Evolutionary conservation across 2,329 filamentous ascomycete species (phyloP).

Genomic region (Phialophora verrucosa): DNA sequence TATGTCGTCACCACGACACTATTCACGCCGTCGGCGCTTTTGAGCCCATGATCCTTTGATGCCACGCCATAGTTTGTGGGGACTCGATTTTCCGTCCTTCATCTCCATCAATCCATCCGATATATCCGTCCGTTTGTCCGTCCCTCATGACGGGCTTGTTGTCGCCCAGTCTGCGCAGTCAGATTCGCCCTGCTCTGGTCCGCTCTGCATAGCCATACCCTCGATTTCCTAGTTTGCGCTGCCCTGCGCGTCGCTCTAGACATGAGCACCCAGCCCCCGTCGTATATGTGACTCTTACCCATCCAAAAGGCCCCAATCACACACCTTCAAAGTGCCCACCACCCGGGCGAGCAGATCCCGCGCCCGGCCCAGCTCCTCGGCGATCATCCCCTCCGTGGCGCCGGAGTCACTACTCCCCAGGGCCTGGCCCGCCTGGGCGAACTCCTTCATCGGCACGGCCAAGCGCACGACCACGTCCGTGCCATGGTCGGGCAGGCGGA

Average conservation of each 20-base stretch:
- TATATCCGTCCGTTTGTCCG: not conserved
- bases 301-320: conserved; percentile 78
- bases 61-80: not conserved
- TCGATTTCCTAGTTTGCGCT: not conserved
- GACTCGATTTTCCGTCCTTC: not conserved
- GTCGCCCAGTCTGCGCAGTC: not conserved
- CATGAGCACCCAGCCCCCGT: not conserved
- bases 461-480: conserved; percentile 86
- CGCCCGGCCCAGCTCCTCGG: conserved; percentile 65
- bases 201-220: not conserved
- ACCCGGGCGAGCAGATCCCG: conserved; percentile 54
- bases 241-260: not conserved
- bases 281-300: not conserved
- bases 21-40: not conserved
- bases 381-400: conserved; percentile 48
- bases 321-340: conserved; percentile 75
- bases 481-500: conserved; percentile 74
- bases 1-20: not conserved
- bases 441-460: conserved; percentile 83
- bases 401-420: conserved; percentile 40
- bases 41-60: not conserved
- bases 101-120: not conserved
- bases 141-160: not conserved
- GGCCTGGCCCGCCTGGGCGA: conserved; percentile 66
- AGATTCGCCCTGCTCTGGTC: not conserved